Evolutionary conservation across 2,329 filamentous ascomycete species (phyloP).

Genomic region (Aspergillus brunneoviolaceus): DNA sequence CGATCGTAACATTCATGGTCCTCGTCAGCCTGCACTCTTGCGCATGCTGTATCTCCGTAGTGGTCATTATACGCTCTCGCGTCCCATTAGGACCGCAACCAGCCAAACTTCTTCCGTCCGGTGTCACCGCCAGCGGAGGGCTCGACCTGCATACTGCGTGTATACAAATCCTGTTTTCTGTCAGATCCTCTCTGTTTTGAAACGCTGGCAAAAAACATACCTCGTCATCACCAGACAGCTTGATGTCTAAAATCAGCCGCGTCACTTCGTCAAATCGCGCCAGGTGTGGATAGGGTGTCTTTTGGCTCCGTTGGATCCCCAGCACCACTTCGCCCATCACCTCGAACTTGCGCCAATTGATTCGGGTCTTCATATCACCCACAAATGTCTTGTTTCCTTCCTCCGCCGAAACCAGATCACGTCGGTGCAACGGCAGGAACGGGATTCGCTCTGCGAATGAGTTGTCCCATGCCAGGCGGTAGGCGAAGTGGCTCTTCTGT

Average conservation of each 20-base stretch:
- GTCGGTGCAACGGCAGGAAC: conserved; percentile 83
- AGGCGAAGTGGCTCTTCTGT: conserved; percentile 88
- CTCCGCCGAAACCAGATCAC: conserved; percentile 87
- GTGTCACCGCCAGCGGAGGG: conserved; percentile 43
- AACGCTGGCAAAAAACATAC: conserved; percentile 51
- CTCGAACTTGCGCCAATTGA: conserved; percentile 99
- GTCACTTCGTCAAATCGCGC: conserved; percentile 67
- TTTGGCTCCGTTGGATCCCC: conserved; percentile 88
- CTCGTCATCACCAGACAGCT: conserved; percentile 82
- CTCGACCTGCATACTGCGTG: conserved; percentile 57
- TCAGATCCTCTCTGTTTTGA: conserved; percentile 4
- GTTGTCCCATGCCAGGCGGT: conserved; percentile 97
- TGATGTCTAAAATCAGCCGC: conserved; percentile 76
- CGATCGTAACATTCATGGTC: conserved; percentile 22
- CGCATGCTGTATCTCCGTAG: conserved; percentile 4
- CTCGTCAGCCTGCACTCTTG: conserved; percentile 15
- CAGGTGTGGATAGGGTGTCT: conserved; percentile 73
- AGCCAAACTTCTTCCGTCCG: conserved; percentile 46
- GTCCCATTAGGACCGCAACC: conserved; percentile 38
- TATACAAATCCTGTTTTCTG: conserved; percentile 54
- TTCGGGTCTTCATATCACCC: conserved; percentile 67
- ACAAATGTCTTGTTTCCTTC: conserved; percentile 91
- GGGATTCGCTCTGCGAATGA: conserved; percentile 86
- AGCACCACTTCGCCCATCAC: conserved; percentile 89
- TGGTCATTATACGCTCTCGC: conserved; percentile 7